Conservation (phyloP, 2,329 filamentous ascomycete species). For the Colletotrichum phormii region DNA sequence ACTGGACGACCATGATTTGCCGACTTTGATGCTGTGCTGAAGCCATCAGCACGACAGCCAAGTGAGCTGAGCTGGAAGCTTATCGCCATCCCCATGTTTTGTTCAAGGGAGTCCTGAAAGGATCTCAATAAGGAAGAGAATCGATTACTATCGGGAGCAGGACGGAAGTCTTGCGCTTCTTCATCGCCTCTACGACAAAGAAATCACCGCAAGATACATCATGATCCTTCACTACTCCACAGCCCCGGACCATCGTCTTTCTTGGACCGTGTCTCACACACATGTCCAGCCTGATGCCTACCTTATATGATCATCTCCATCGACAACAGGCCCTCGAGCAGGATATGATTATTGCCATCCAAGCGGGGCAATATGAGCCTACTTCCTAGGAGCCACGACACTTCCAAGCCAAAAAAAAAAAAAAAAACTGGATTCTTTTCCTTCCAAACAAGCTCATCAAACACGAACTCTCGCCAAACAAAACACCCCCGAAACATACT, state of each 20-base stretch:
- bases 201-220: neutral
- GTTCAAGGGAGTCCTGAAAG: neutral
- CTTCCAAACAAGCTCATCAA: neutral
- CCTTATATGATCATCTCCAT: neutral
- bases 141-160: neutral
- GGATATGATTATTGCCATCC: neutral
- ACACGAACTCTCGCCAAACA: neutral
- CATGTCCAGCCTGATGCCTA: neutral
- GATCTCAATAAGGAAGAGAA: neutral
- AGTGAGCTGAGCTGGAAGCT: neutral
- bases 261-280: neutral
- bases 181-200: neutral
- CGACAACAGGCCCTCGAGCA: neutral
- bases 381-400: neutral
- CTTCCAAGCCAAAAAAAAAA: neutral
- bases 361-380: neutral
- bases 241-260: neutral
- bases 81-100: neutral
- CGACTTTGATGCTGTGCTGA: neutral
- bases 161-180: neutral
- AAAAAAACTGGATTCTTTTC: neutral
- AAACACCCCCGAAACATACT: neutral
- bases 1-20: neutral
- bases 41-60: neutral
- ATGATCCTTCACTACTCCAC: neutral